phyloP scores from a whole-genome alignment of 2,329 filamentous ascomycete genomes.

The Fusarium zealandicum region DNA sequence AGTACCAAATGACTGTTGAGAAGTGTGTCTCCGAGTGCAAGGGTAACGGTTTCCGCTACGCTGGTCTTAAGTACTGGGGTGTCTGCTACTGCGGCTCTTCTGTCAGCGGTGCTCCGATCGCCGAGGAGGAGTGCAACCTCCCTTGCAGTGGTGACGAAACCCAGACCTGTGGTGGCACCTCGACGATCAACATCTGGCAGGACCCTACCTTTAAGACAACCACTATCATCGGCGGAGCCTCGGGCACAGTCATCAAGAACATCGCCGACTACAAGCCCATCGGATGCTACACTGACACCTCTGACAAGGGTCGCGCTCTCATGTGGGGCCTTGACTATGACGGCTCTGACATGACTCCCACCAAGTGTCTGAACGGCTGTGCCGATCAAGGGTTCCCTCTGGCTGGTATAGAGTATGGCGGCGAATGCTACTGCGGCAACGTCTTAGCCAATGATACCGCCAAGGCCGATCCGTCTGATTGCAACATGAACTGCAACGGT shows the following conservation, averaged over 20 bases:
- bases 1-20: constrained; percentile 55
- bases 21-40: constrained; percentile 59
- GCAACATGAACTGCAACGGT: constrained; percentile 61
- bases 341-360: constrained; percentile 49
- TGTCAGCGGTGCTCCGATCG: constrained; percentile 59
- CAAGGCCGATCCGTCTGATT: constrained; percentile 49
- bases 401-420: constrained; percentile 57
- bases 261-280: constrained; percentile 62
- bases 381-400: constrained; percentile 54
- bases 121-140: constrained; percentile 63
- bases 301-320: constrained; percentile 52
- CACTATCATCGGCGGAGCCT: constrained; percentile 49
- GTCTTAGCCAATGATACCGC: constrained; percentile 58
- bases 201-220: constrained; percentile 58
- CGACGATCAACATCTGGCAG: constrained; percentile 56
- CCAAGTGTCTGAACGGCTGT: constrained; percentile 54
- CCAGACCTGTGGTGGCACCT: constrained; percentile 57
- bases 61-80: constrained; percentile 60
- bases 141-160: constrained; percentile 56
- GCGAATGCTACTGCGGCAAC: constrained; percentile 60
- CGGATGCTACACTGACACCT: constrained; percentile 66
- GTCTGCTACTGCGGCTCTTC: constrained; percentile 62
- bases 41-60: constrained; percentile 59
- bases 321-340: constrained; percentile 52
- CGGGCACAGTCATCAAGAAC: constrained; percentile 21